Evolutionary conservation across 1,284 basidiomycete species (phyloP).

Genomic region (Clitocybe nebularis): DNA sequence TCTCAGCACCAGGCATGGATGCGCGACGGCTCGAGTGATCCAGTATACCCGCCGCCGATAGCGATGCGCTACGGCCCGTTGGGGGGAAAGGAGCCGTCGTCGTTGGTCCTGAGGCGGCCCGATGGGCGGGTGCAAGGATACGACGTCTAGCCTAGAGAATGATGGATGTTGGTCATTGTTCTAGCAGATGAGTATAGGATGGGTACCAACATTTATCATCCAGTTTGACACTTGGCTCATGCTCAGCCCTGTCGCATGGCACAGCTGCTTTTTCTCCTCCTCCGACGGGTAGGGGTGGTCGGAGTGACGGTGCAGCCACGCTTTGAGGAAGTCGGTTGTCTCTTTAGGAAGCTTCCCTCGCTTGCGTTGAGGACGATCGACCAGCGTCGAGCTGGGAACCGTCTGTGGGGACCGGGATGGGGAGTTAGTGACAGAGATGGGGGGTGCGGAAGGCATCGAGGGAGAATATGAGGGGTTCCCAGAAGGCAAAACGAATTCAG

Average conservation of each 20-base stretch:
- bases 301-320: constrained; percentile 87
- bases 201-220: constrained; percentile 79
- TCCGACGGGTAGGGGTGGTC: constrained; percentile 89
- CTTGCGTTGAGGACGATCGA: constrained; percentile 71
- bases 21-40: constrained; percentile 36
- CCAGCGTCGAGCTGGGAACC: constrained; percentile 51
- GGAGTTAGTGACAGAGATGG: constrained; percentile 39
- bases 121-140: constrained; percentile 76
- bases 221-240: constrained; percentile 89
- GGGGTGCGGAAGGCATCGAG: constrained; percentile 38
- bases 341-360: constrained; percentile 87
- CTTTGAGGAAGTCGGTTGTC: constrained; percentile 84
- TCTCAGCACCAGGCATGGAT: constrained; percentile 50
- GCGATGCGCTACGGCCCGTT: constrained; percentile 39
- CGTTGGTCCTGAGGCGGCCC: constrained; percentile 66
- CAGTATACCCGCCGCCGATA: constrained; percentile 40
- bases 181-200: constrained; percentile 15
- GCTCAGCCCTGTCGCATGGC: constrained; percentile 78
- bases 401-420: constrained; percentile 51
- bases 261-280: constrained; percentile 87
- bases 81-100: constrained; percentile 68
- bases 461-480: constrained; percentile 35
- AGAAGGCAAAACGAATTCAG: constrained; percentile 38
- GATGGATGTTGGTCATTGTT: constrained; percentile 15
- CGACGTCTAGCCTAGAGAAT: constrained; percentile 64